Evolutionary conservation across 805 yeast genomes (phyloP).

Genomic region (Wickerhamiella brachini): DNA sequence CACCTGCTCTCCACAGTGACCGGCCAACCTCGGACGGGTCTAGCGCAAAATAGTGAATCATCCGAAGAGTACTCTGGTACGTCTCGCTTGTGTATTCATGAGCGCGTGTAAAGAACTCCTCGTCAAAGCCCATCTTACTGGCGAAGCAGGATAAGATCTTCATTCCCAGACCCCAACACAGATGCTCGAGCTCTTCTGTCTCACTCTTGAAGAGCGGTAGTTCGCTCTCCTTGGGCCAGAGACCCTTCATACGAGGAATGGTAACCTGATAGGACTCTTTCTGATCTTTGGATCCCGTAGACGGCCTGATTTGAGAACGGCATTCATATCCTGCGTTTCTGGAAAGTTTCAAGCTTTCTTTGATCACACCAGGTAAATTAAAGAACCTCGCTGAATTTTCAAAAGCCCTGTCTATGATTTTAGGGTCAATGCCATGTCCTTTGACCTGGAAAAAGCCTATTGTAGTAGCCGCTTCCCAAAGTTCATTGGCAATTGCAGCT

Average conservation of each 20-base stretch:
- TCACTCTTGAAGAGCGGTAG: constrained; percentile 3
- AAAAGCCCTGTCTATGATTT: constrained; percentile 7
- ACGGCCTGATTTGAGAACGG: constrained; percentile 10
- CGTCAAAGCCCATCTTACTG: constrained; percentile 5
- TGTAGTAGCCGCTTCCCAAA: constrained; percentile 12
- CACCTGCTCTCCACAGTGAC: constrained; percentile 11
- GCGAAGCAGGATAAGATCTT: constrained; percentile 8
- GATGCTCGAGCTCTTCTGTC: constrained; percentile 4
- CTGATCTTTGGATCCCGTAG: constrained; percentile 12
- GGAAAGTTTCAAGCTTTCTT: not conserved
- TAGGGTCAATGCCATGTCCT: constrained; percentile 8
- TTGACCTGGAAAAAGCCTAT: constrained; percentile 11
- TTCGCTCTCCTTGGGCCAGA: constrained; percentile 7
- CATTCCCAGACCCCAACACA: constrained; percentile 7
- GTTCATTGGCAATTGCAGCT: constrained; percentile 6
- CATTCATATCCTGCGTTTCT: constrained; percentile 12
- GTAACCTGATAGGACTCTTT: constrained; percentile 13
- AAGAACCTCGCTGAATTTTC: constrained; percentile 7
- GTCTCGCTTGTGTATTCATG: constrained; percentile 3
- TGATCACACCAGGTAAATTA: constrained; percentile 4
- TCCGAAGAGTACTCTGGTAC: constrained; percentile 12
- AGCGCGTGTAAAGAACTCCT: constrained; percentile 4
- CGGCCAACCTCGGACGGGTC: constrained; percentile 1
- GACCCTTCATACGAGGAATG: constrained; percentile 8
- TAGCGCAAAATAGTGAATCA: constrained; percentile 9